A percentile compares a stretch with the other conserved stretches of the same genome.
Conservation (phyloP, 352 stramenopile genomes). For the Pythium utonaiense region DNA sequence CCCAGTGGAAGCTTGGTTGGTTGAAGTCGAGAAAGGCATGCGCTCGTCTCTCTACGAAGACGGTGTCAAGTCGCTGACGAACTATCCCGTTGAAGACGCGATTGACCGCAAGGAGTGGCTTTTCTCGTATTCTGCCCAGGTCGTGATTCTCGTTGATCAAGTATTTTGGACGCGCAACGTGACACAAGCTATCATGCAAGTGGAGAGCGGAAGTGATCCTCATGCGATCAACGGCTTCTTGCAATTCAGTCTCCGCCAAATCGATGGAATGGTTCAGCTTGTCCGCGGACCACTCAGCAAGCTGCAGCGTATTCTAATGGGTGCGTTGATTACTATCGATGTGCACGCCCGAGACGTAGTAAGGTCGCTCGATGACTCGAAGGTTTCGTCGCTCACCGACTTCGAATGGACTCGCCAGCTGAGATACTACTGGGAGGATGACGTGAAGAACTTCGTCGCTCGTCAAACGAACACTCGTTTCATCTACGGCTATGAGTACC, state of each 20-base stretch:
- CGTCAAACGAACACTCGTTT: constrained; percentile 82
- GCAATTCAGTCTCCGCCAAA: constrained; percentile 88
- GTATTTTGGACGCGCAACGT: constrained; percentile 90
- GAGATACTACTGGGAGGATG: constrained; percentile 86
- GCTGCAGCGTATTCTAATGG: constrained; percentile 88
- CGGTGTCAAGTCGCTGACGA: constrained; percentile 73
- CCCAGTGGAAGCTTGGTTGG: constrained; percentile 85
- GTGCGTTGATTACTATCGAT: constrained; percentile 90
- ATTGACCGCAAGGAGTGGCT: constrained; percentile 90
- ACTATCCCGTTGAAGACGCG: constrained; percentile 85
- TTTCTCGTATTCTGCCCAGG: constrained; percentile 83
- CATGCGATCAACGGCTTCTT: constrained; percentile 81
- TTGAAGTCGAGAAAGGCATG: constrained; percentile 88
- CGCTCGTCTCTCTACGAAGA: constrained; percentile 83
- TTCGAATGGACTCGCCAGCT: constrained; percentile 92
- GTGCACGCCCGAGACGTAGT: constrained; percentile 91
- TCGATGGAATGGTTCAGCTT: constrained; percentile 91
- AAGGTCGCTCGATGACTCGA: constrained; percentile 72
- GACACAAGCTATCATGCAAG: constrained; percentile 68
- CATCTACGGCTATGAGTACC: constrained; percentile 85
- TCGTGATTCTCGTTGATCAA: constrained; percentile 90
- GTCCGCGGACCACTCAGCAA: constrained; percentile 83
- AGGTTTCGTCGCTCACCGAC: constrained; percentile 75
- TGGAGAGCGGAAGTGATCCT: constrained; percentile 62
- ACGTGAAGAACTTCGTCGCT: constrained; percentile 84